Base-by-base conservation (phyloP, 202 grass and related monocot genomes). In the Saccharum hybrid region DNA sequence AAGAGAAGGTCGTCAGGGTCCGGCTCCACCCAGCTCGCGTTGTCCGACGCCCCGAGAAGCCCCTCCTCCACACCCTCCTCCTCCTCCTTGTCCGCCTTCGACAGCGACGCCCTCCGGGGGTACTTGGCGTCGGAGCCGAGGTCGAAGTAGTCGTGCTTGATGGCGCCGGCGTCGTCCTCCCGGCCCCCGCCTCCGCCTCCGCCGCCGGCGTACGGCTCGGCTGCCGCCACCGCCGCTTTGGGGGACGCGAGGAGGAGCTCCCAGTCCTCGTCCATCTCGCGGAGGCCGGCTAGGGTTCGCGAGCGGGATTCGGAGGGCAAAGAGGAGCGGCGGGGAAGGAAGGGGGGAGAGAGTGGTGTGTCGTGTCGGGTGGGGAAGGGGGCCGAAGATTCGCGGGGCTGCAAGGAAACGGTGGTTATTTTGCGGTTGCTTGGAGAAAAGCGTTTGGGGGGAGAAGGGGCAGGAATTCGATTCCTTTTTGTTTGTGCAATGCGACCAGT, bases 131-230 rank as follows among this genome's bases (percentile, higher is more conserved):
- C 78, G 10, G 89, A 94, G 46, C 86, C 88, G 38, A 98, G 93
- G 21, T 85, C 84, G 87, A 98, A 98, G 82, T 98, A 98, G 76
- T 98, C 96, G 54, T 83, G 40, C 89, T 96, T 98, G 83, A 98
- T 95, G 15, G 89, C 89, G 13, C 93, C 96, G 11, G 80, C 93
- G 43, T 93, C 90, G 37, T 89, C 86, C 3, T 81, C 85, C 12
- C 81, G 72, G 41, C 63, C 59, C 12, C 81, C 75, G 41, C 63
- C 59, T 4, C 56, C 81, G 23, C 15, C 75, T 23, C 26, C 81
- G 15, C 16, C 75, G n/a, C 26, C 74, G n/a, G 42, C 79, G 19
- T 62, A 76, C n/a, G 67, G 37, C 46, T 63, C 82, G 41, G 68
- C 61, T 14, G 56, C 46, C 0, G 26, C 83, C 11, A 16, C 49